These are phyloP conservation scores for Saccharomyces pastorianus DNA, from an alignment of 1,139 yeast genomes.

Conservation along the genomic window DNA sequence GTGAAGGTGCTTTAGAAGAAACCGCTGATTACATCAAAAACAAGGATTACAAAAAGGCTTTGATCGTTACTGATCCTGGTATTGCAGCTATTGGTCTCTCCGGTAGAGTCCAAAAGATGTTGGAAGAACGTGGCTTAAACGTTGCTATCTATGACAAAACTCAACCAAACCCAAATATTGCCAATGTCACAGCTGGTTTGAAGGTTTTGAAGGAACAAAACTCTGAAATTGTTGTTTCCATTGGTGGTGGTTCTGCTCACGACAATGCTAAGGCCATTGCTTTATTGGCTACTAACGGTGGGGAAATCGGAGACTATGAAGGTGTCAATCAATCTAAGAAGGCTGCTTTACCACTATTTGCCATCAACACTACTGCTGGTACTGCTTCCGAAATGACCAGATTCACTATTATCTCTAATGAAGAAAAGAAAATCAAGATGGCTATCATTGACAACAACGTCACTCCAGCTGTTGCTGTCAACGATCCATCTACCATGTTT, in stretches of 20 bases:
- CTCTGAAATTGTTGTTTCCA: conserved; percentile 15
- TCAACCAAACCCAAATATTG: conserved; percentile 17
- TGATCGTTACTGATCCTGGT: conserved; percentile 20
- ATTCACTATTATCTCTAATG: conserved; percentile 19
- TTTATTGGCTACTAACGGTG: conserved; percentile 19
- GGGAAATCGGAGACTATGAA: conserved; percentile 18
- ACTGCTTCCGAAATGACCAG: conserved; percentile 42
- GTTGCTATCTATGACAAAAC: conserved; percentile 17
- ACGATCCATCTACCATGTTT: conserved; percentile 36
- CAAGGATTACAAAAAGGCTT: conserved; percentile 12
- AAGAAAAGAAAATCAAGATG: conserved; percentile 17
- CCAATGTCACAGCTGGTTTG: conserved; percentile 15
- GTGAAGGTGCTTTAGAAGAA: conserved; percentile 19
- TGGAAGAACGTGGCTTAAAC: conserved; percentile 10
- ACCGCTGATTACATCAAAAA: conserved; percentile 12
- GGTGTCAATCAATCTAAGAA: conserved; percentile 17
- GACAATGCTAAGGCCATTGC: conserved; percentile 21
- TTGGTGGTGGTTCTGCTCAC: conserved; percentile 22
- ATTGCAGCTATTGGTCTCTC: conserved; percentile 18
- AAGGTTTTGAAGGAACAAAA: conserved; percentile 11
- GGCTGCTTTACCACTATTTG: conserved; percentile 33
- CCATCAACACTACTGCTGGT: conserved; percentile 40
- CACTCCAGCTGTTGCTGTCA: conserved; percentile 18
- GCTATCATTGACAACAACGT: conserved; percentile 20
- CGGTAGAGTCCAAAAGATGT: conserved; percentile 11